Percentiles rank a stretch among this genome's conserved stretches.
These are phyloP conservation scores for Picea abies DNA, from an alignment of 83 land plant species.

Conservation along the genomic window DNA sequence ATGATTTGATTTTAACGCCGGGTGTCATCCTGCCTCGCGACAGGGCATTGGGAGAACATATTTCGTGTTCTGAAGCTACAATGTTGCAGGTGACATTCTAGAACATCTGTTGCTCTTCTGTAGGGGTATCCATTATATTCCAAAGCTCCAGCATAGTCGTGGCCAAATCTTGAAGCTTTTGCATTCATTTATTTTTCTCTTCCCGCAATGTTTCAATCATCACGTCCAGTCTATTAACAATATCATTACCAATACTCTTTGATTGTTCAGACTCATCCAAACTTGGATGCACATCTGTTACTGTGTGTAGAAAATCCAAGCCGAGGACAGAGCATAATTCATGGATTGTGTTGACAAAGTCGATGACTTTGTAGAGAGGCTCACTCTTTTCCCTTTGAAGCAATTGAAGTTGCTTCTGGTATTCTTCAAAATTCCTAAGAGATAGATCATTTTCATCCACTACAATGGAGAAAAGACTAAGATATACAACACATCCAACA, in stretches of 20 bases:
- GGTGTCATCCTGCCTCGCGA: slow-evolving; percentile 8
- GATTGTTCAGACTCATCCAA: slow-evolving; percentile 56
- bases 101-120: slow-evolving; percentile 71
- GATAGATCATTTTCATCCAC: slow-evolving; percentile 65
- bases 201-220: slow-evolving; percentile 45
- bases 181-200: slow-evolving; percentile 72
- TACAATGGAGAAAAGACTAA: neutral
- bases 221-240: slow-evolving; percentile 45
- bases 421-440: slow-evolving; percentile 56
- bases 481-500: slow-evolving; percentile 17
- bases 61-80: slow-evolving; percentile 70
- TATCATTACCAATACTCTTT: slow-evolving; percentile 52
- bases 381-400: slow-evolving; percentile 70
- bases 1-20: too few relatives aligned
- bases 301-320: slow-evolving; percentile 57
- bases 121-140: slow-evolving; percentile 86
- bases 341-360: slow-evolving; percentile 42
- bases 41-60: slow-evolving; percentile 53
- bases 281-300: slow-evolving; percentile 70
- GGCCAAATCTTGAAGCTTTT: slow-evolving; percentile 79
- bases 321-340: slow-evolving; percentile 68
- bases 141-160: slow-evolving; percentile 77
- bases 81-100: slow-evolving; percentile 66
- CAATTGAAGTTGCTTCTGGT: slow-evolving; percentile 34
- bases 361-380: slow-evolving; percentile 55